Evolutionary conservation across 192 early-diverging fungal genomes (phyloP), one percentile per base, ranked within the genome.

Genomic region (Kappamyces sp.): DNA sequence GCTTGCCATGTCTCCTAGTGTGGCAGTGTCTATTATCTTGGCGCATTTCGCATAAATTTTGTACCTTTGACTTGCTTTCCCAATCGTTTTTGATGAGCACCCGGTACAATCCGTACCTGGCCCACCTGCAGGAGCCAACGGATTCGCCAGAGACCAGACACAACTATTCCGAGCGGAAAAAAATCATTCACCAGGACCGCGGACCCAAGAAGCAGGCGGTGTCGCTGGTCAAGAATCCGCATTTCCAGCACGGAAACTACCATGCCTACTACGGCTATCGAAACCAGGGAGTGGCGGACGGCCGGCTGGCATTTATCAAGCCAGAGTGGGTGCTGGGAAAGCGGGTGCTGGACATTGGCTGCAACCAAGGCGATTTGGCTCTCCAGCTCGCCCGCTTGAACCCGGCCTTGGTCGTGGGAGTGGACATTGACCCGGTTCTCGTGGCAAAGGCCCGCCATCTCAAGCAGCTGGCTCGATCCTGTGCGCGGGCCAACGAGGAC

Each of bases 261-360:
- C 13, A 41, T 3, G 44, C 61, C 38, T 87, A 87, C 58, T 87
- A 87, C 67, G 68, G 52, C 38, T 76, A 70, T 59, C 63, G 79
- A 6, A 31, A 66, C 40, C 7, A 9, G 1, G 33, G n/a, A 12
- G 13, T 49, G 12, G 34, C 51, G 31, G 90, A 92, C 65, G 61
- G 77, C 1, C 78, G 90, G 4, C 59, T 92, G 4, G 55, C 65
- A 15, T 43, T 84, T 3, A 47, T 92, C 35, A 66, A 80, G 2
- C 47, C 54, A 33, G 54, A 33, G 9, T 73, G 72, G 65, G 76
- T 92, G 36, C 54, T 58, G 40, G 68, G 68, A 6, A 84, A 84
- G 42, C 46, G 50, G 13, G 84, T 90, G 3, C 71, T 90, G 7
- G 90, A 92, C 59, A 78, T 92, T 64, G 90, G 90, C 2, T 92